Base-by-base conservation (phyloP, 768 basidiomycete species). In the Coprinopsis marcescibilis region DNA sequence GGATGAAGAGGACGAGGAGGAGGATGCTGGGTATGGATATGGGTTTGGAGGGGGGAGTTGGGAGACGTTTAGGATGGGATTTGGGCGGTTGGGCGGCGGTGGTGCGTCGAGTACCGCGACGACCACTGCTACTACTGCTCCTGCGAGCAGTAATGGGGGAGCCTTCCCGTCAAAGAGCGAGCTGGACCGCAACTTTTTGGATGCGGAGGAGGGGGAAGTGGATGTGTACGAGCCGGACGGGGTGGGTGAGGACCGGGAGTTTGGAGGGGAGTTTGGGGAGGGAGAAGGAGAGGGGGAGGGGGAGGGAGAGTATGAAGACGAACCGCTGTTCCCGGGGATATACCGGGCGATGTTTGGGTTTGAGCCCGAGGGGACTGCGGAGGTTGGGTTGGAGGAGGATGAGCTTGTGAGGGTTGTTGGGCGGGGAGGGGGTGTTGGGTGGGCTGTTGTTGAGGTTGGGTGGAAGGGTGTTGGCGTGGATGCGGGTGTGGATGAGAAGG, bases 331-430 rank as follows among this genome's bases (percentile, higher is more conserved):
- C 17, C 84, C 89, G 0, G 89, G 89, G 0, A 49, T 85, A 1
- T 92, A 92, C 57, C 78, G 83, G 13, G 87, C 89, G 6, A 11
- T 89, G 61, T 92, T 84, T 52, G 71, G 80, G 3, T 91, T 93
- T 52, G 80, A 82, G 50, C 84, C 86, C 0, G 86, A 90, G 55
- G 83, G 87, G 1, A 79, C 78, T 14, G 84, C 86, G 26, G 90
- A 93, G 77, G 89, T 91, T 86, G 70, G 69, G 35, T 64, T 92
- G 45, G 77, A 72, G 52, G 85, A 89, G 62, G 89, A 83, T 37
- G 85, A 91, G 65, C 53, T 85, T 38, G 81, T 92, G 12, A 69
- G 70, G 2, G 85, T 89, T 21, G 62, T 89, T 2, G 86, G 86
- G 8, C 57, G 85, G 39, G 85, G 87, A 3, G 86, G 87, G 0